Base-by-base conservation (phyloP, 2,329 filamentous ascomycete genomes). In the Colletotrichum sp. region DNA sequence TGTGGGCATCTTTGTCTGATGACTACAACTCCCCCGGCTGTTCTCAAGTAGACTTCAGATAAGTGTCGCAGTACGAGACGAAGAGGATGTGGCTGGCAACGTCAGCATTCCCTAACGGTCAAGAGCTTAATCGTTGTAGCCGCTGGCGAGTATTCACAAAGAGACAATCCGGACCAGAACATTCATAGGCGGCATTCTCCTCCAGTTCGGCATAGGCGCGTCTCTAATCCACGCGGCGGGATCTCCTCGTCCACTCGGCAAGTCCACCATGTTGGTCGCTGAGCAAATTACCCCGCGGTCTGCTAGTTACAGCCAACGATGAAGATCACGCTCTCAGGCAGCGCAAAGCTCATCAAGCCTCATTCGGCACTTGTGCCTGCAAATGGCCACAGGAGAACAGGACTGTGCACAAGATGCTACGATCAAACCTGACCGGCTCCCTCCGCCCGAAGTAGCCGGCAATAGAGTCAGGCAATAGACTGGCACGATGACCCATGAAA, bases 361-460 rank as follows among this genome's bases (percentile, higher is more conserved):
- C n/a, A 32, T 9, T 36, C 60, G 60, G 32, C 28, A 26, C 39
- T 43, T 43, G 39, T 18, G n/a, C 13, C 32, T 34, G 24, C n/a
- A 26, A 8, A 26, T 7, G 32, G 52, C 18, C 21, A 21, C 6
- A 68, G 10, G 26, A 30, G 36, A 24, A 36, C 60, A 48, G 72
- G 36, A 64, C 18, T 24, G 57, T 26, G 30, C 55, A 16, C 43
- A 32, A 52, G 32, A 61, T 18, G 34, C 21, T 16, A 60, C 34
- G 34, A 48, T 13, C 48, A 48, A 30, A 61, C 28, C 52, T 71
- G 60, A 24, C 28, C 73, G 55, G 64, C 63, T 68, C 43, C 57
- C 30, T 68, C 55, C 73, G 52, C 57, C 69, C 73, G 69, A 67
- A 63, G 63, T 21, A 72, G 26, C 68, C 72, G 68, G 52, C 24